Evolutionary conservation across 129 eudicot species (phyloP).

Genomic region (Cynara cardunculus): DNA sequence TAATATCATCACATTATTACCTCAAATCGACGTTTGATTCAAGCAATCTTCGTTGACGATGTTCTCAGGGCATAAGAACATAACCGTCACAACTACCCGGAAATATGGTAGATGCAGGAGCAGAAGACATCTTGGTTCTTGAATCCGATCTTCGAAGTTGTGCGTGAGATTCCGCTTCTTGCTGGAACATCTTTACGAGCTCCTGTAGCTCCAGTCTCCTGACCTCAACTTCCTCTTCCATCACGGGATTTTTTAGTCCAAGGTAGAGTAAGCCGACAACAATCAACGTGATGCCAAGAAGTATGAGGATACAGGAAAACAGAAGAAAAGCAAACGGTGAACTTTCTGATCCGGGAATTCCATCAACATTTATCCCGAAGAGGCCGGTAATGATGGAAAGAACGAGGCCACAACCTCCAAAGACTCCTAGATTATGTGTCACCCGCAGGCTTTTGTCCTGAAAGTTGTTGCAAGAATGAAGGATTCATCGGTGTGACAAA

Average conservation of each 20-base stretch:
- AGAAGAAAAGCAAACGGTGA: slow-evolving; percentile 56
- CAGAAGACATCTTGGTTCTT: background rate
- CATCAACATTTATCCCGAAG: slow-evolving; percentile 73
- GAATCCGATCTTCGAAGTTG: slow-evolving; percentile 51
- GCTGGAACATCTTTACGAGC: slow-evolving; percentile 59
- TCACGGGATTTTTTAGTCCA: slow-evolving; percentile 50
- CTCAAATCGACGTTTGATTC: background rate
- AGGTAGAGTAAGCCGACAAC: slow-evolving; percentile 56
- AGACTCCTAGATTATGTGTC: slow-evolving; percentile 81
- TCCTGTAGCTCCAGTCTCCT: slow-evolving; percentile 60
- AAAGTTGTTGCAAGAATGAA: background rate
- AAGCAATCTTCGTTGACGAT: slow-evolving; percentile 1
- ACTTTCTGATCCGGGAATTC: slow-evolving; percentile 56
- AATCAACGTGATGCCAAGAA: slow-evolving; percentile 50
- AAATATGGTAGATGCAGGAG: slow-evolving; percentile 19
- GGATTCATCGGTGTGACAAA: background rate
- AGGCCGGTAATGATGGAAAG: slow-evolving; percentile 56
- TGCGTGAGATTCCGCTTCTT: slow-evolving; percentile 65
- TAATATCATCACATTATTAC: background rate
- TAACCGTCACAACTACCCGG: slow-evolving; percentile 26
- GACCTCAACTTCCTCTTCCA: slow-evolving; percentile 51
- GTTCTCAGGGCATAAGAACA: slow-evolving; percentile 36
- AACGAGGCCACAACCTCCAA: slow-evolving; percentile 92
- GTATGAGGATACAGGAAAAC: slow-evolving; percentile 39
- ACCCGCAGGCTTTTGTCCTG: slow-evolving; percentile 84